Conservation (phyloP, 306 rosid species). For the Senna tora region DNA sequence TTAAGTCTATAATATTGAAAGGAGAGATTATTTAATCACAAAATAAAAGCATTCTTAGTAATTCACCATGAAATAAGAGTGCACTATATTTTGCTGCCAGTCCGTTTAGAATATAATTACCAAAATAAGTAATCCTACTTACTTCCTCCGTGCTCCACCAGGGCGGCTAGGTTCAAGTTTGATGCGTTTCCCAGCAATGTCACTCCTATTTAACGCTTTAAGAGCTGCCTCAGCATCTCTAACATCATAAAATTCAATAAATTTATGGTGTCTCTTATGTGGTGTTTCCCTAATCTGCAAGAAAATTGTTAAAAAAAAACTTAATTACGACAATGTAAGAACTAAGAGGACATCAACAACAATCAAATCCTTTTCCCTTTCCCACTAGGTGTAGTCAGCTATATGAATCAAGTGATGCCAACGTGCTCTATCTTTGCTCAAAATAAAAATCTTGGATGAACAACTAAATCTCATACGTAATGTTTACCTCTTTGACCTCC, state of each 20-base stretch:
- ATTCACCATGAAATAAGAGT: slow-evolving; percentile 4
- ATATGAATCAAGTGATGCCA: no score
- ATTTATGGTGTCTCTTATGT: slow-evolving; percentile 83
- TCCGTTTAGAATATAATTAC: not conserved
- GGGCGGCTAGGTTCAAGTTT: slow-evolving; percentile 95
- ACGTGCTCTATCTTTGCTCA: no score
- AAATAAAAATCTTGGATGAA: not conserved
- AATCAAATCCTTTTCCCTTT: no score
- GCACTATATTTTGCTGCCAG: not conserved
- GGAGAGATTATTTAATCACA: not conserved
- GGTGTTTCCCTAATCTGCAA: slow-evolving; percentile 88
- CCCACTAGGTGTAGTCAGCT: no score
- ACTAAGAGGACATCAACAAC: not conserved
- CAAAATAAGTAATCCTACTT: slow-evolving; percentile 31
- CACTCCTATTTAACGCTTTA: slow-evolving; percentile 76
- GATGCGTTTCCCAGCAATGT: slow-evolving; percentile 85
- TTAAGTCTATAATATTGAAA: not conserved
- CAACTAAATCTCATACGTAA: slow-evolving; percentile 2
- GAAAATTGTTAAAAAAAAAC: slow-evolving; percentile 4
- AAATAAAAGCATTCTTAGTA: not conserved
- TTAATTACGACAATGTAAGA: slow-evolving; percentile 20
- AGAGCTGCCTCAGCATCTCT: slow-evolving; percentile 81
- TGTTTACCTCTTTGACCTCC: slow-evolving; percentile 79
- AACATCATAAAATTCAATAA: slow-evolving; percentile 81
- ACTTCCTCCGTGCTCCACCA: slow-evolving; percentile 88